Evolutionary conservation across 2,329 filamentous ascomycete genomes (phyloP).

Genomic region (Cytospora piceicola): DNA sequence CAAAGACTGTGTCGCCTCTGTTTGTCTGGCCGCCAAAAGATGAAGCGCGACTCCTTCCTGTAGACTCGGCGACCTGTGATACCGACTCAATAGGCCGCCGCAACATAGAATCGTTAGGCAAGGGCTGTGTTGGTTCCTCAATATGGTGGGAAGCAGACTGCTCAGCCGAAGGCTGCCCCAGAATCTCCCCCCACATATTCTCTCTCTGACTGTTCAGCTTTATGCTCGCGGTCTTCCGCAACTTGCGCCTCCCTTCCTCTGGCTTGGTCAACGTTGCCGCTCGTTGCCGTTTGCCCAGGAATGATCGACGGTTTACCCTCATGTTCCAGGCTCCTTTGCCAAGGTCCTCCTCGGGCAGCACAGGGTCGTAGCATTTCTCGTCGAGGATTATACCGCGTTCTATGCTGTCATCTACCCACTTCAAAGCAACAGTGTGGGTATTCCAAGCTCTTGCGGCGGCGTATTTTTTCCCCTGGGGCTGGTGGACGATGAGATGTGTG

Average conservation of each 20-base stretch:
- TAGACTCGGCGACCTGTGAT: slow-evolving; percentile 12
- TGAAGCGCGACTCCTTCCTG: slow-evolving; percentile 22
- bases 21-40: slow-evolving; percentile 34
- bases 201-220: slow-evolving; percentile 80
- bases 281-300: slow-evolving; percentile 63
- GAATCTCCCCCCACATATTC: slow-evolving; percentile 88
- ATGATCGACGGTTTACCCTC: slow-evolving; percentile 47
- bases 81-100: slow-evolving; percentile 13
- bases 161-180: slow-evolving; percentile 53
- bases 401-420: slow-evolving; percentile 85
- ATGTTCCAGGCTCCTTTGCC: slow-evolving; percentile 77
- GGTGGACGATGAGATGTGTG: slow-evolving; percentile 83
- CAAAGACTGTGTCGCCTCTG: slow-evolving; percentile 52
- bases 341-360: slow-evolving; percentile 69
- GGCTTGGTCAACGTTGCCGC: slow-evolving; percentile 47
- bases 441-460: slow-evolving; percentile 82
- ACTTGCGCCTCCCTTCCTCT: slow-evolving; percentile 72
- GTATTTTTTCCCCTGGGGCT: slow-evolving; percentile 87
- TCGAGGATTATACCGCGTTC: slow-evolving; percentile 89
- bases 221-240: slow-evolving; percentile 85
- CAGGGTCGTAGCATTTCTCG: slow-evolving; percentile 81
- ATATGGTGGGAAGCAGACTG: slow-evolving; percentile 32
- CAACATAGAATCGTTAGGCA: slow-evolving; percentile 21
- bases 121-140: slow-evolving; percentile 27
- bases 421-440: slow-evolving; percentile 75